These are phyloP conservation scores for Aspergillus ostianus DNA, from an alignment of 495 filamentous ascomycete genomes.

Conservation along the genomic window DNA sequence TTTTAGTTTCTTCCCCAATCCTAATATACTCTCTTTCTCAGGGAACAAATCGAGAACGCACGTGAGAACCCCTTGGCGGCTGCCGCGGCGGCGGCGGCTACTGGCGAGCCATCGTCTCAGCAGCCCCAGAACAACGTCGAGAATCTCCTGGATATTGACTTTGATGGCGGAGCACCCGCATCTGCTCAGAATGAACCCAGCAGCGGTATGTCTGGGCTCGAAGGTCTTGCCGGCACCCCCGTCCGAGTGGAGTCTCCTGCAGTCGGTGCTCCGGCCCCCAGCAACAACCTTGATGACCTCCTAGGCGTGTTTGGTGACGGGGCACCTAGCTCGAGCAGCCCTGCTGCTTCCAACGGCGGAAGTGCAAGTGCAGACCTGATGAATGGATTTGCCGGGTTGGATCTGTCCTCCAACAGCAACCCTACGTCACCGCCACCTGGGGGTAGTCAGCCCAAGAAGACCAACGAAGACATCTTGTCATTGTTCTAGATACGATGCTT, in stretches of 20 bases:
- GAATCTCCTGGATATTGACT: conserved; percentile 96
- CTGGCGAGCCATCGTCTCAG: conserved; percentile 47
- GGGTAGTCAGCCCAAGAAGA: conserved; percentile 51
- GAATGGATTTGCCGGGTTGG: conserved; percentile 80
- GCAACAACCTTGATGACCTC: conserved; percentile 81
- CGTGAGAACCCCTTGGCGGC: conserved; percentile 93
- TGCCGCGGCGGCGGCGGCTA: conserved; percentile 69
- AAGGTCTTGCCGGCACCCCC: conserved; percentile 75
- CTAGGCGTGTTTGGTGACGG: conserved; percentile 73
- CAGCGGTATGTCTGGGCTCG: conserved; percentile 62
- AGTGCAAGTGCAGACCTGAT: conserved; percentile 60
- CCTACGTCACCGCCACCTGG: conserved; percentile 20
- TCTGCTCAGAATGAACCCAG: conserved; percentile 72
- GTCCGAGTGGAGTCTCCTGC: conserved; percentile 70
- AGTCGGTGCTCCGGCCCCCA: conserved; percentile 43
- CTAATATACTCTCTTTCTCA: conserved; percentile 20
- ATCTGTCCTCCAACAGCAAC: conserved; percentile 56
- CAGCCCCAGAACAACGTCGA: conserved; percentile 76
- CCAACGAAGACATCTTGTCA: conserved; percentile 86
- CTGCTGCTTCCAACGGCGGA: conserved; percentile 25
- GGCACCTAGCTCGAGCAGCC: conserved; percentile 25
- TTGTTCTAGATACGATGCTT: conserved; percentile 60
- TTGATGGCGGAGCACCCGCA: conserved; percentile 90
- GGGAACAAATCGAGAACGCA: conserved; percentile 85
- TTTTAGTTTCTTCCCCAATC: not conserved